A percentile compares a stretch with the other conserved stretches of the same genome.
phyloP scores from a whole-genome alignment of 768 basidiomycete genomes.

The Phaeotremella skinneri region DNA sequence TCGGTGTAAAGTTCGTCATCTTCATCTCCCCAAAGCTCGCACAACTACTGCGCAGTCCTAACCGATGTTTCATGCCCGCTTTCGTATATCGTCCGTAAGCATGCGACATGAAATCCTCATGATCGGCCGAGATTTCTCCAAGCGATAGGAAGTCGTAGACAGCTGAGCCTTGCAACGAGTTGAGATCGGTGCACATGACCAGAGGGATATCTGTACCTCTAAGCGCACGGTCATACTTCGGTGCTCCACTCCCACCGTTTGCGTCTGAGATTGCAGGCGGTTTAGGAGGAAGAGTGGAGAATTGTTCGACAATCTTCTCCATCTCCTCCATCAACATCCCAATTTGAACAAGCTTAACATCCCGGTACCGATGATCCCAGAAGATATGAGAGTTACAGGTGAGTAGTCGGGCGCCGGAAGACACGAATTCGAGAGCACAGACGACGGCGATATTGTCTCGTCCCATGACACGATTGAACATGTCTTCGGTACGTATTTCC shows the following conservation, averaged over 20 bases:
- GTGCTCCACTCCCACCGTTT: constrained; percentile 36
- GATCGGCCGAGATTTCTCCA: constrained; percentile 64
- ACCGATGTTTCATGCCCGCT: constrained; percentile 68
- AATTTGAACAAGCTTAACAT: constrained; percentile 97
- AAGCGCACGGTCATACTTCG: constrained; percentile 35
- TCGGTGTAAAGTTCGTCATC: constrained; percentile 86
- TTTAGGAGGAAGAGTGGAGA: constrained; percentile 75
- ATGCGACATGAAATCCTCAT: constrained; percentile 89
- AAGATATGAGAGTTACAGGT: constrained; percentile 87
- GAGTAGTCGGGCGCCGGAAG: constrained; percentile 81
- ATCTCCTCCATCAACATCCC: constrained; percentile 88
- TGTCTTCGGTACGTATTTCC: constrained; percentile 74
- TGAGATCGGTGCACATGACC: constrained; percentile 92
- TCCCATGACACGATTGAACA: constrained; percentile 97
- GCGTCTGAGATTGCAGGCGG: constrained; percentile 29
- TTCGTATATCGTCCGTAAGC: constrained; percentile 89
- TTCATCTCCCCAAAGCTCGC: constrained; percentile 61
- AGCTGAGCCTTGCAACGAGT: constrained; percentile 79
- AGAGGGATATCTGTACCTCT: constrained; percentile 81
- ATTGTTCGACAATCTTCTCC: constrained; percentile 80
- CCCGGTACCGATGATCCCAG: constrained; percentile 88
- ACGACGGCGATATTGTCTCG: constrained; percentile 91
- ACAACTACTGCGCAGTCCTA: constrained; percentile 84
- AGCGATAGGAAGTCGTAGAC: constrained; percentile 85
- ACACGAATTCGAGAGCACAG: constrained; percentile 77